Evolutionary conservation across 164 flowering plant genomes (phyloP), one percentile per base, ranked within the genome.

Genomic region (Vitis amurensis): DNA sequence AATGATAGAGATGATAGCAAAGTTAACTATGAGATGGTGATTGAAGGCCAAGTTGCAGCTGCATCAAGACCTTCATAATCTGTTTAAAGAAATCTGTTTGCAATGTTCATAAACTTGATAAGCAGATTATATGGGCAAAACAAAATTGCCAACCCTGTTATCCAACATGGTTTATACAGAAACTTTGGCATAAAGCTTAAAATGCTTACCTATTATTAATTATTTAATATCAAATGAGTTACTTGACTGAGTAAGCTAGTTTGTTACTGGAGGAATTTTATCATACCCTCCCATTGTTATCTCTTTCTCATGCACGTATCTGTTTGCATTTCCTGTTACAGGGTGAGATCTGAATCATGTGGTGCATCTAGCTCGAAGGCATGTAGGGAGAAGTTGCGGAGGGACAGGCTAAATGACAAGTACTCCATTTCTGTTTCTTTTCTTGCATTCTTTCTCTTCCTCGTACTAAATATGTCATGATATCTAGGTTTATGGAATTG

Each of bases 401-500:
- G 91, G 70, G 89, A 88, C 60, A 81, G 69, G 71, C 83, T 88
- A 11, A 88, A 88, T 67, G 91, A 88, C 83, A 88, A 82, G 91
- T 84, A 81, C 16, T 71, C 61, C 55, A 51, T 52, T 73, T 50
- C 37, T 58, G 58, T 63, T 68, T 60, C 55, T 61, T 29, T 57
- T 23, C 68, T 63, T 15, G 71, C 29, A 44, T 27, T 63, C 10
- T 55, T 14, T 29, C 31, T 30, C 31, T 61, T 11, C 12, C 31
- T 48, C 15, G 12, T 59, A 49, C 11, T 15, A 57, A 63, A 47
- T 30, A 67, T 72, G 66, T 13, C 50, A 53, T 77, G 57, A 58
- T 63, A 11, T 59, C 49, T 68, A 92, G 97, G 88, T 94, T 94
- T 79, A 11, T 90, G 79, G 98, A 94, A 73, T 79, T 94, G 76